These are phyloP conservation scores for Hymenoscyphus fructigenus DNA, from an alignment of 2,329 filamentous ascomycete species.

Conservation along the genomic window DNA sequence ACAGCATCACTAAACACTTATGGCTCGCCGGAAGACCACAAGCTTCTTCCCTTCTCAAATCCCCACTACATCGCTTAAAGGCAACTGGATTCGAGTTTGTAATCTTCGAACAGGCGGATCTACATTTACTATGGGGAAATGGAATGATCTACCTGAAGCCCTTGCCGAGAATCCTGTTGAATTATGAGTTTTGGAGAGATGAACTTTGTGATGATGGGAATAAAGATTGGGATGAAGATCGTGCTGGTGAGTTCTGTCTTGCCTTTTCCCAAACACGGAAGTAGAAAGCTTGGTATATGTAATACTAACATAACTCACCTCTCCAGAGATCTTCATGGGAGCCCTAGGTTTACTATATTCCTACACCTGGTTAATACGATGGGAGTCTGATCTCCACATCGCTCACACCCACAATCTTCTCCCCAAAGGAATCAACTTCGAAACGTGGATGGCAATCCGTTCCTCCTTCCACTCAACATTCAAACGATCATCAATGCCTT, in stretches of 20 bases:
- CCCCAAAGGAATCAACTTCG: slow-evolving; percentile 20
- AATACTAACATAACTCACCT: neutral
- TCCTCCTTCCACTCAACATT: slow-evolving; percentile 15
- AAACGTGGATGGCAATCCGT: slow-evolving; percentile 32
- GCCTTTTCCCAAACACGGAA: neutral
- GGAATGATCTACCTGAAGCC: slow-evolving; percentile 38
- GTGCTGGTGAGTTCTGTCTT: neutral
- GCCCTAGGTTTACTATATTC: slow-evolving; percentile 38
- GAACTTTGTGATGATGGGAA: slow-evolving; percentile 11
- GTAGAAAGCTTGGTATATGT: neutral
- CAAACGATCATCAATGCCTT: slow-evolving; percentile 15
- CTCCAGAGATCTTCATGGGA: slow-evolving; percentile 10
- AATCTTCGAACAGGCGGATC: slow-evolving; percentile 37
- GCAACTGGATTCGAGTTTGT: slow-evolving; percentile 35
- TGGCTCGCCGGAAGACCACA: slow-evolving; percentile 19
- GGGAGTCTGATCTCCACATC: slow-evolving; percentile 40
- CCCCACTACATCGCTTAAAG: slow-evolving; percentile 35
- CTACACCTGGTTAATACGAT: slow-evolving; percentile 37
- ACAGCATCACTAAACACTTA: slow-evolving; percentile 15
- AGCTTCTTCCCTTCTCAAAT: slow-evolving; percentile 5
- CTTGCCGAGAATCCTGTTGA: slow-evolving; percentile 34
- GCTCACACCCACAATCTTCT: slow-evolving; percentile 35
- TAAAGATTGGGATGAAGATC: neutral
- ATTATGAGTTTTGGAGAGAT: slow-evolving; percentile 30
- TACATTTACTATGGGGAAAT: slow-evolving; percentile 38